Evolutionary conservation across 1,139 yeast species (phyloP).

Genomic region (Yamadazyma atmosphaerica): DNA sequence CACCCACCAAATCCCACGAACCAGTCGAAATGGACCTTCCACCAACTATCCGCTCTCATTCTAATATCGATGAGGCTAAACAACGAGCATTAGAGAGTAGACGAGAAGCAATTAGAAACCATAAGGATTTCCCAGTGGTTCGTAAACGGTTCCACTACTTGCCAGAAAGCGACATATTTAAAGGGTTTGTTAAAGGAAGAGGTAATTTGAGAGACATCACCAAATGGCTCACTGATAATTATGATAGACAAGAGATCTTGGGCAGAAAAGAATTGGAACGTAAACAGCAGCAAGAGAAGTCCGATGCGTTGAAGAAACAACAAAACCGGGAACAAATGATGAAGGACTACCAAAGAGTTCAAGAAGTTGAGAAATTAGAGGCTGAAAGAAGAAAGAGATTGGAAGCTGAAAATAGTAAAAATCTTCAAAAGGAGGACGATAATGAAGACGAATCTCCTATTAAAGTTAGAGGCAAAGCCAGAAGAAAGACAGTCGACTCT

Average conservation of each 20-base stretch:
- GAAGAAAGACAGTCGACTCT: slow-evolving; percentile 23
- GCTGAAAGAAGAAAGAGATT: slow-evolving; percentile 9
- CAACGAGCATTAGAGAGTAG: slow-evolving; percentile 34
- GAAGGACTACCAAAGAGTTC: slow-evolving; percentile 16
- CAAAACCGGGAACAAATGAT: slow-evolving; percentile 13
- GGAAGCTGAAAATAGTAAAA: slow-evolving; percentile 8
- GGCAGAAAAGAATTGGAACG: slow-evolving; percentile 24
- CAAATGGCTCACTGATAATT: slow-evolving; percentile 44
- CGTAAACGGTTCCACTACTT: slow-evolving; percentile 48
- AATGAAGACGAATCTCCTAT: slow-evolving; percentile 29
- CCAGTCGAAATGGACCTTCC: slow-evolving; percentile 8
- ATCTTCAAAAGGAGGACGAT: slow-evolving; percentile 9
- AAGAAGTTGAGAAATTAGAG: slow-evolving; percentile 9
- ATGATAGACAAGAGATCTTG: slow-evolving; percentile 30
- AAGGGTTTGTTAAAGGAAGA: slow-evolving; percentile 61
- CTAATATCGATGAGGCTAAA: slow-evolving; percentile 21
- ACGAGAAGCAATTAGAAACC: slow-evolving; percentile 41
- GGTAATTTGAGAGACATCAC: slow-evolving; percentile 58
- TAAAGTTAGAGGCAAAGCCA: slow-evolving; percentile 33
- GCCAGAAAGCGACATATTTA: slow-evolving; percentile 52
- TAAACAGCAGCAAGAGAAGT: slow-evolving; percentile 15
- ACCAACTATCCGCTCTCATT: slow-evolving; percentile 12
- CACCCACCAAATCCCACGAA: slow-evolving; percentile 19
- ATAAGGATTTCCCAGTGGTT: slow-evolving; percentile 50
- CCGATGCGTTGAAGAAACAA: slow-evolving; percentile 18